These are phyloP conservation scores for Teratosphaeria viscida DNA, from an alignment of 2,329 filamentous ascomycete species.

Conservation along the genomic window DNA sequence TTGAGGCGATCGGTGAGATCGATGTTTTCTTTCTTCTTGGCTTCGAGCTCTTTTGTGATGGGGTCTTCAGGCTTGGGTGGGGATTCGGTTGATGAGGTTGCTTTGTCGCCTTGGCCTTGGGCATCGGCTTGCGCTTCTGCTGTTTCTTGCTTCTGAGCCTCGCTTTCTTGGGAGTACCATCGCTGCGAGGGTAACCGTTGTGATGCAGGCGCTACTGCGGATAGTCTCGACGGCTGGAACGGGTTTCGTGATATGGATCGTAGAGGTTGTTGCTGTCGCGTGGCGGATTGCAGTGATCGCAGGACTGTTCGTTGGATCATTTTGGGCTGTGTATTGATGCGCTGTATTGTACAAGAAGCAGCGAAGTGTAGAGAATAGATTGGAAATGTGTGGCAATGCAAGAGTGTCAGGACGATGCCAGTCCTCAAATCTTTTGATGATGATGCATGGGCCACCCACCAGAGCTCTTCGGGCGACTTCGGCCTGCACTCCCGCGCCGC, in stretches of 20 bases:
- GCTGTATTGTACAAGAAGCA: not conserved
- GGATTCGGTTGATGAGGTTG: slow-evolving; percentile 20
- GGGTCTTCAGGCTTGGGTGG: slow-evolving; percentile 32
- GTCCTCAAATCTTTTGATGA: not conserved
- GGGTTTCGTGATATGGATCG: slow-evolving; percentile 23
- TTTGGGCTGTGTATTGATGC: not conserved
- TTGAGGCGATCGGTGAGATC: slow-evolving; percentile 96
- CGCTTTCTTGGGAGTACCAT: slow-evolving; percentile 38
- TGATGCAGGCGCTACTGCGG: slow-evolving; percentile 19
- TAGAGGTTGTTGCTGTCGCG: slow-evolving; percentile 13
- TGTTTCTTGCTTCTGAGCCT: slow-evolving; percentile 30
- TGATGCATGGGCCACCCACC: not conserved
- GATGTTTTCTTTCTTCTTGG: slow-evolving; percentile 59
- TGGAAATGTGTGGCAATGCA: not conserved
- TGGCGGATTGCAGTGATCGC: slow-evolving; percentile 34
- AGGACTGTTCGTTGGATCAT: slow-evolving; percentile 44
- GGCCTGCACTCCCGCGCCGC: not conserved
- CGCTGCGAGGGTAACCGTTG: slow-evolving; percentile 21
- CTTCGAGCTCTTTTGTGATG: slow-evolving; percentile 56
- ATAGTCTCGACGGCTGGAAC: slow-evolving; percentile 16
- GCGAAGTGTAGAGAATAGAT: not conserved
- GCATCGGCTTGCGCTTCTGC: slow-evolving; percentile 27
- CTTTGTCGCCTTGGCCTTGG: slow-evolving; percentile 17
- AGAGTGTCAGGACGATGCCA: not conserved
- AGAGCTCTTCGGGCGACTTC: not conserved